Conservation (phyloP, 352 stramenopile species). For the Pythium grandisporangium region DNA sequence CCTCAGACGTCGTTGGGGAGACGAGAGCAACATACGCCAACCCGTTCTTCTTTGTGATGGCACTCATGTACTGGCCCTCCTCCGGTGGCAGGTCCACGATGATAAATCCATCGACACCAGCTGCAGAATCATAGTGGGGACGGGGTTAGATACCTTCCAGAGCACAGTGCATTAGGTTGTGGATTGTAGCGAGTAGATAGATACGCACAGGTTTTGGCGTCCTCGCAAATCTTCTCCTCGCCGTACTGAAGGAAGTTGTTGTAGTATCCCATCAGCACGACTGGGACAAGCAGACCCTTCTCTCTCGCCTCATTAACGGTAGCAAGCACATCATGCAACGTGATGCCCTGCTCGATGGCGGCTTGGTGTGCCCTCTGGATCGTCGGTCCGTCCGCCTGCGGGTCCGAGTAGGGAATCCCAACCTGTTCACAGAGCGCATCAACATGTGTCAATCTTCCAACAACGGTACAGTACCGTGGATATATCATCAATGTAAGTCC, state of each 20-base stretch:
- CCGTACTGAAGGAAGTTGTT: conserved; percentile 98
- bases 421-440: conserved; percentile 36
- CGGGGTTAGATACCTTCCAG: not conserved
- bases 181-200: too few species aligned
- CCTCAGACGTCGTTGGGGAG: conserved; percentile 95
- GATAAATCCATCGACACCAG: conserved; percentile 96
- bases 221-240: conserved; percentile 84
- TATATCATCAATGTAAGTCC: not conserved
- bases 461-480: not conserved
- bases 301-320: conserved; percentile 88
- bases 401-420: conserved; percentile 97
- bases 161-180: too few species aligned
- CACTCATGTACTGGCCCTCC: conserved; percentile 88
- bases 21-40: conserved; percentile 96
- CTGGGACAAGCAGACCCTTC: conserved; percentile 89
- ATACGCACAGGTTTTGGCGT: conserved; percentile 63
- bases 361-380: conserved; percentile 95
- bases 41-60: conserved; percentile 82
- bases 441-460: not conserved
- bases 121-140: conserved; percentile 12
- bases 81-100: conserved; percentile 97
- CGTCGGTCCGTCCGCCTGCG: conserved; percentile 96
- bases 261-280: conserved; percentile 99
- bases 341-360: conserved; percentile 92
- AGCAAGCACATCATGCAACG: conserved; percentile 88